phyloP scores from a whole-genome alignment of 2,329 filamentous ascomycete species.

The Alternaria solani region DNA sequence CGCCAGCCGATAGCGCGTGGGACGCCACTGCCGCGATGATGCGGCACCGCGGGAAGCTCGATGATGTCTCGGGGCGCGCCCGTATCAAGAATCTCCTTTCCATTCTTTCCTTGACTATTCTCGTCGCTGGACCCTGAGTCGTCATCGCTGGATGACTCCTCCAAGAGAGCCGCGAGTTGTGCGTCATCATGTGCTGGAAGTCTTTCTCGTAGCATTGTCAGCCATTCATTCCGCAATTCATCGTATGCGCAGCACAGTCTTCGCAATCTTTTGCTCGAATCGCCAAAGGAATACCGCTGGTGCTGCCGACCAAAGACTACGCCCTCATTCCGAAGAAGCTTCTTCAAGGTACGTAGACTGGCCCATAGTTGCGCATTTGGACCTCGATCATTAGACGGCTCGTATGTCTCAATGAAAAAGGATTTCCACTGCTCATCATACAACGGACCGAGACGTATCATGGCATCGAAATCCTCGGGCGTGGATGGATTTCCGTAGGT shows the following conservation, averaged over 20 bases:
- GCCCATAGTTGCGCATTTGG: neutral
- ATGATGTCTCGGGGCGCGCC: neutral
- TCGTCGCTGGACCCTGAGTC: neutral
- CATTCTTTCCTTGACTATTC: fast-evolving
- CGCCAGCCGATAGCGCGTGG: neutral
- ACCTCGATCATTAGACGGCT: neutral
- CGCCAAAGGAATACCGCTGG: conserved; percentile 8
- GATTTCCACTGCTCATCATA: conserved; percentile 19
- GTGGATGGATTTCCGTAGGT: conserved; percentile 17
- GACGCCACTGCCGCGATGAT: neutral
- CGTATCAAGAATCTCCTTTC: neutral
- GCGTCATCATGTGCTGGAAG: neutral
- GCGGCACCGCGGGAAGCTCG: neutral
- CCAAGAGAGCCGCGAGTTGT: neutral
- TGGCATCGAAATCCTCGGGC: conserved; percentile 11
- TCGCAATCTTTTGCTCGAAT: neutral
- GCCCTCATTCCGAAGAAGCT: conserved; percentile 13
- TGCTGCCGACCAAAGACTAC: conserved; percentile 11
- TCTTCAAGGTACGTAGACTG: neutral
- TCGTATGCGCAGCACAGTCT: conserved; percentile 13
- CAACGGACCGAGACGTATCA: conserved; percentile 15
- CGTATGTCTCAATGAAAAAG: conserved; percentile 6
- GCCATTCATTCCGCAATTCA: conserved; percentile 7
- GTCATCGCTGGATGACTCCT: neutral
- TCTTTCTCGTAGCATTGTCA: neutral